phyloP scores from a whole-genome alignment of 2,329 filamentous ascomycete species.

The Colletotrichum sp. region DNA sequence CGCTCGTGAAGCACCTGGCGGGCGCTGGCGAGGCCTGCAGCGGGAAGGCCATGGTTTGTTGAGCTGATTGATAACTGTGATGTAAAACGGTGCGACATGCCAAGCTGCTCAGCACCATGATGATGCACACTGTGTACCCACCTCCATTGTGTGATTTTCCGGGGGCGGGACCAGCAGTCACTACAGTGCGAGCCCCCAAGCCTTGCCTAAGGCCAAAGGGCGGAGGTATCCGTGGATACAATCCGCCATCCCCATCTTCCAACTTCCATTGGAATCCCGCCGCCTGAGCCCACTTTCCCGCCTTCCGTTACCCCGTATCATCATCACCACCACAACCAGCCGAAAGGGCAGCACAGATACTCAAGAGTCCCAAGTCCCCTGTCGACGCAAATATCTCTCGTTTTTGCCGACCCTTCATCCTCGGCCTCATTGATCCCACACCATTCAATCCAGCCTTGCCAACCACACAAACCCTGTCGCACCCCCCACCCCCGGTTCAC shows the following conservation, averaged over 20 bases:
- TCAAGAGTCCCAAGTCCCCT: not conserved
- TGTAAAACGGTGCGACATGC: slow-evolving; percentile 5
- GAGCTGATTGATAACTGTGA: slow-evolving; percentile 14
- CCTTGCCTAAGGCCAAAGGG: not conserved
- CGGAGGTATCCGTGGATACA: not conserved
- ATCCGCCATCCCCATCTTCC: not conserved
- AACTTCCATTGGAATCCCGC: not conserved
- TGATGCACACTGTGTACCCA: not conserved
- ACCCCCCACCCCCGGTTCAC: not conserved
- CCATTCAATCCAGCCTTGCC: not conserved
- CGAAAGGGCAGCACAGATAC: not conserved
- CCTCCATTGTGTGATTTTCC: not conserved
- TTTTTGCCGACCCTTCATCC: not conserved
- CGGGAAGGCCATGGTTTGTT: not conserved
- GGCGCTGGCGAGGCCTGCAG: slow-evolving; percentile 1
- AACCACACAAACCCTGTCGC: not conserved
- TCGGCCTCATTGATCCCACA: not conserved
- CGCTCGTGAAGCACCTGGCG: not conserved
- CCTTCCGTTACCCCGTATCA: slow-evolving; percentile 7
- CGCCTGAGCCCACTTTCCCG: not conserved
- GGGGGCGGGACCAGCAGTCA: not conserved
- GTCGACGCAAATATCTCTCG: not conserved
- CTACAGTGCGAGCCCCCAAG: not conserved
- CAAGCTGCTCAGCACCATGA: not conserved
- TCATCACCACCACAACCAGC: not conserved